Percentiles rank a stretch among this genome's conserved stretches.
Conservation (phyloP, 2,329 filamentous ascomycete genomes). For the Sporothrix pseudoabietina region DNA sequence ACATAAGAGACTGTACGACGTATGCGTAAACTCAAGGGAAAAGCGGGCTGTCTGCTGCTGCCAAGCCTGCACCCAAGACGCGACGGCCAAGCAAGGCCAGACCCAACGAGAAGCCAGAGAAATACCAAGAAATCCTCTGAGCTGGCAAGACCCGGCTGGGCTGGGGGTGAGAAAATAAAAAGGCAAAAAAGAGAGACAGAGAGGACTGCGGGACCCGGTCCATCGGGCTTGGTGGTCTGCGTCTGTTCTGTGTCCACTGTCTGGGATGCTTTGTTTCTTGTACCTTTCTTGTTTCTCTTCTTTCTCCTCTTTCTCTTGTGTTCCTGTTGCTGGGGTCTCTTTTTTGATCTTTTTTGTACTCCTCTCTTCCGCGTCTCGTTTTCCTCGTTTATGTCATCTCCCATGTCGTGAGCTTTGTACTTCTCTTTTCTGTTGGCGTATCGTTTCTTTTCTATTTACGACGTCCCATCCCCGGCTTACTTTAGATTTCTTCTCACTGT, state of each 20-base stretch:
- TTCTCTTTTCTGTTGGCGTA: background rate
- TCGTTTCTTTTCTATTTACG: background rate
- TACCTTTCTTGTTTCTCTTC: background rate
- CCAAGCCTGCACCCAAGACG: constrained; percentile 23
- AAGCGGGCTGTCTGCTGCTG: background rate
- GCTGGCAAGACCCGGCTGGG: constrained; percentile 1
- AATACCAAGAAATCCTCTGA: background rate
- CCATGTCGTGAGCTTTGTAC: background rate
- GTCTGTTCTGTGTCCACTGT: background rate
- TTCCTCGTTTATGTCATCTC: background rate
- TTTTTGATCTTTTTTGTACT: background rate
- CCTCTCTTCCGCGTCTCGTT: constrained; percentile 8
- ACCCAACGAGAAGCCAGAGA: background rate
- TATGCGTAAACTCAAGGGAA: background rate
- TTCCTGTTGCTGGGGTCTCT: background rate
- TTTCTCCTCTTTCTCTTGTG: background rate
- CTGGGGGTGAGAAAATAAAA: background rate
- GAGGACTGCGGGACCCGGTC: constrained; percentile 14
- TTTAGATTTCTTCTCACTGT: background rate
- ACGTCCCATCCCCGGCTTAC: background rate
- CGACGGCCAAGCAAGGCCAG: constrained; percentile 11
- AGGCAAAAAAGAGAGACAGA: background rate
- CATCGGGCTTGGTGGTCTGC: background rate
- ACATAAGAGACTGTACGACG: background rate
- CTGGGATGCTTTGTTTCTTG: constrained; percentile 13